Evolutionary conservation across 148 eudicot species (phyloP), one percentile per base, ranked within the genome.

Genomic region (Diospyros kaki): DNA sequence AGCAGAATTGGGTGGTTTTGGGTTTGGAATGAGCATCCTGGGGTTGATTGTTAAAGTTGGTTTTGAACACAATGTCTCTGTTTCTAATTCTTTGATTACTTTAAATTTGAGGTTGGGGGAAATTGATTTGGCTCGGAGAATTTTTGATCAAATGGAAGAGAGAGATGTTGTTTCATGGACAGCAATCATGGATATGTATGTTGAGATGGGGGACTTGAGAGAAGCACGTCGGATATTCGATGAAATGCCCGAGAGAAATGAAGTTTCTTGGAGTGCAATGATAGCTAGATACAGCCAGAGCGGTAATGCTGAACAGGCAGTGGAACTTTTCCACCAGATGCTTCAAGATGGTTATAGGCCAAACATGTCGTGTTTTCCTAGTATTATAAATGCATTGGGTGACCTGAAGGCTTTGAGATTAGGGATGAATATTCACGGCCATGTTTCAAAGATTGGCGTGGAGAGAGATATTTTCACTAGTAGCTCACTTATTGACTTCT

Each of bases 161-260:
- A 85, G 69, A 75, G 87, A 87, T 82, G 91, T 87, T 39, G 81
- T 87, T 77, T 83, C 91, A 18, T 87, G 88, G 91, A 87, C 91
- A 14, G 83, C 88, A 13, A 85, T 85, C 8, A 73, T 87, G 6
- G 89, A 84, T 76, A 74, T 86, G 87, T 84, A 86, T 54, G 81
- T 78, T 73, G 69, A 86, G 75, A 75, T 15, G 63, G 89, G 86
- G 4, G 79, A 86, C 75, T 68, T 88, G 81, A 45, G 13, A 63
- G 89, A 82, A 75, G 91, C 87, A 72, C 89, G 84, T 42, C 75
- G 80, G 72, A 50, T 88, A 14, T 88, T 88, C 68, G 87, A 86
- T 55, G 76, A 77, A 18, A 88, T 88, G 87, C 89, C 89, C 0
- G 84, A 78, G 67, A 88, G 83, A 66, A 88, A 88, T 69, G 87